These are phyloP conservation scores for Amaranthus tricolor DNA, from an alignment of 179 eudicot species.

Conservation along the genomic window DNA sequence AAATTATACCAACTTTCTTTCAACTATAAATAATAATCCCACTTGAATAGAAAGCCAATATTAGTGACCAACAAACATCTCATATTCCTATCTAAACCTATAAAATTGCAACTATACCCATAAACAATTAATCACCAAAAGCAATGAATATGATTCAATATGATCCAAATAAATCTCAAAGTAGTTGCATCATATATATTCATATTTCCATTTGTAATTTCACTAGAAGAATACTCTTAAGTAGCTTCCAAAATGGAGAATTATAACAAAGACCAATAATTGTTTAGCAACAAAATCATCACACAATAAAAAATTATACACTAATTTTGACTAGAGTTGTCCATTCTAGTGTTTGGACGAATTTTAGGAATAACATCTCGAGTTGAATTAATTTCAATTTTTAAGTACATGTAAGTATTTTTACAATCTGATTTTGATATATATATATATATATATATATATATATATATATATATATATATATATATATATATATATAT, in stretches of 20 bases:
- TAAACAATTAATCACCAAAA: background rate
- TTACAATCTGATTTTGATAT: too few relatives aligned
- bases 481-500: too few relatives aligned
- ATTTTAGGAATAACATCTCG: background rate
- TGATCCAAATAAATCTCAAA: conserved; percentile 10
- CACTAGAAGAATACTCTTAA: background rate
- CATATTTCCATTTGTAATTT: conserved; percentile 9
- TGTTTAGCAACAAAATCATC: conserved; percentile 13
- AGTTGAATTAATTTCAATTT: too few relatives aligned
- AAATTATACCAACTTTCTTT: conserved; percentile 17
- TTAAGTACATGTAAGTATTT: too few relatives aligned
- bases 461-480: too few relatives aligned
- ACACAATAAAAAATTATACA: background rate
- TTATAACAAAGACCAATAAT: conserved; percentile 19
- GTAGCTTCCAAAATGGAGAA: conserved; percentile 14
- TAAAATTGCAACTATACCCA: background rate
- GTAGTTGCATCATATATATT: conserved; percentile 3
- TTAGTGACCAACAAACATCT: conserved; percentile 10
- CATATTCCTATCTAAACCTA: background rate
- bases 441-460: too few relatives aligned
- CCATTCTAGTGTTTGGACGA: background rate
- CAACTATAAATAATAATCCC: conserved; percentile 17
- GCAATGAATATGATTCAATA: conserved; percentile 9
- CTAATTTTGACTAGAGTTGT: background rate
- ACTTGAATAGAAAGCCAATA: conserved; percentile 12